These are phyloP conservation scores for Calocybe indica DNA, from an alignment of 768 basidiomycete species.

Conservation along the genomic window DNA sequence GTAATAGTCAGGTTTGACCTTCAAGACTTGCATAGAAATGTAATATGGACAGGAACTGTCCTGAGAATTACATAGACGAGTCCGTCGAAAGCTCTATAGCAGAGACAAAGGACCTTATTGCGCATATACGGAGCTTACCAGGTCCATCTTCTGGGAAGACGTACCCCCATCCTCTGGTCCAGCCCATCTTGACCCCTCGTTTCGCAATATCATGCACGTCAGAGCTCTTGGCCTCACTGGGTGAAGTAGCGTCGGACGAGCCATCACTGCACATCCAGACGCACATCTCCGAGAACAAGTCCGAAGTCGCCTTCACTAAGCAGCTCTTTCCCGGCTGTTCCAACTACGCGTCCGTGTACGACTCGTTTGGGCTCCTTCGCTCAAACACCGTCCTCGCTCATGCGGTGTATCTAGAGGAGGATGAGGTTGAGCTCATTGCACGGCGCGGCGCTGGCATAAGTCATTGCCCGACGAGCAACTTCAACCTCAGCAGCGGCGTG, in stretches of 20 bases:
- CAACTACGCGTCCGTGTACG: conserved; percentile 81
- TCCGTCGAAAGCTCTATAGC: conserved; percentile 52
- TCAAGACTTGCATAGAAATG: conserved; percentile 54
- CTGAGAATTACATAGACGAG: conserved; percentile 64
- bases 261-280: conserved; percentile 79
- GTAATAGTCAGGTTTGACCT: conserved; percentile 3
- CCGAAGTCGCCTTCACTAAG: conserved; percentile 64
- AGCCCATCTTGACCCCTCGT: conserved; percentile 91
- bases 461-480: conserved; percentile 94
- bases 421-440: conserved; percentile 71
- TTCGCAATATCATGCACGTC: conserved; percentile 88
- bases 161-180: conserved; percentile 51
- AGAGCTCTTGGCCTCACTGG: conserved; percentile 58
- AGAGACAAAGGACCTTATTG: conserved; percentile 60
- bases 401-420: conserved; percentile 70
- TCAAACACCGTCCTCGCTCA: conserved; percentile 85
- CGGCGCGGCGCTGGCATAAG: conserved; percentile 66
- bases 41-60: conserved; percentile 79
- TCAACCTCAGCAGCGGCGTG: conserved; percentile 83
- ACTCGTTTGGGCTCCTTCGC: conserved; percentile 68
- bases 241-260: conserved; percentile 53
- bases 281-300: conserved; percentile 81
- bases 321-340: conserved; percentile 56
- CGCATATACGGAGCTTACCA: conserved; percentile 58
- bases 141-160: conserved; percentile 3